These are phyloP conservation scores for Delitschia confertaspora DNA, from an alignment of 495 filamentous ascomycete species.

Conservation along the genomic window DNA sequence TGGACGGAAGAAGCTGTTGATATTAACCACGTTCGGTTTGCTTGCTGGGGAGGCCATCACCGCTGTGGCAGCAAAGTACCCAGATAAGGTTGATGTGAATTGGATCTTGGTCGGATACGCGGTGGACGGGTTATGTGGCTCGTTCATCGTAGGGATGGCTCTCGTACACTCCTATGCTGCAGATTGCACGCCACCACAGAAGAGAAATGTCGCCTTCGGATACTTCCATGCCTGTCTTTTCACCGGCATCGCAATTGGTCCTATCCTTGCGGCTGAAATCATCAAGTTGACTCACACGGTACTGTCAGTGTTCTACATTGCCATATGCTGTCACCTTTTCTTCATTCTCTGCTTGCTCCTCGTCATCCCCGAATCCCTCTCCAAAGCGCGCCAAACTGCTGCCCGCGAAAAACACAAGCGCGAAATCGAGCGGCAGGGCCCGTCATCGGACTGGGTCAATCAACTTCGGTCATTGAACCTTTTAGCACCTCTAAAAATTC, in stretches of 20 bases:
- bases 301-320: conserved; percentile 68
- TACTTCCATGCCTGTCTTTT: conserved; percentile 85
- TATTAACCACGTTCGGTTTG: conserved; percentile 56
- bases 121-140: conserved; percentile 75
- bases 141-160: conserved; percentile 74
- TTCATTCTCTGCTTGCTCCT: conserved; percentile 62
- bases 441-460: conserved; percentile 36
- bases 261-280: conserved; percentile 66
- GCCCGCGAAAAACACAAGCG: conserved; percentile 57
- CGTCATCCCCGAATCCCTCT: conserved; percentile 73
- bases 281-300: conserved; percentile 60
- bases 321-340: conserved; percentile 57
- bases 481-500: conserved; percentile 64
- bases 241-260: conserved; percentile 74
- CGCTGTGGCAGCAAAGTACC: conserved; percentile 63
- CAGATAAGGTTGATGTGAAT: conserved; percentile 59
- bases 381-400: conserved; percentile 52
- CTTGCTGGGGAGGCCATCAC: conserved; percentile 64
- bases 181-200: conserved; percentile 73
- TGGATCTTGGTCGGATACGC: conserved; percentile 65
- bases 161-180: conserved; percentile 75
- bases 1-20: conserved; percentile 65
- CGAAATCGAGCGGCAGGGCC: conserved; percentile 25
- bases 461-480: conserved; percentile 46
- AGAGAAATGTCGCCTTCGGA: conserved; percentile 76